phyloP scores from a whole-genome alignment of 768 basidiomycete species.

The Crassisporium funariophilum region DNA sequence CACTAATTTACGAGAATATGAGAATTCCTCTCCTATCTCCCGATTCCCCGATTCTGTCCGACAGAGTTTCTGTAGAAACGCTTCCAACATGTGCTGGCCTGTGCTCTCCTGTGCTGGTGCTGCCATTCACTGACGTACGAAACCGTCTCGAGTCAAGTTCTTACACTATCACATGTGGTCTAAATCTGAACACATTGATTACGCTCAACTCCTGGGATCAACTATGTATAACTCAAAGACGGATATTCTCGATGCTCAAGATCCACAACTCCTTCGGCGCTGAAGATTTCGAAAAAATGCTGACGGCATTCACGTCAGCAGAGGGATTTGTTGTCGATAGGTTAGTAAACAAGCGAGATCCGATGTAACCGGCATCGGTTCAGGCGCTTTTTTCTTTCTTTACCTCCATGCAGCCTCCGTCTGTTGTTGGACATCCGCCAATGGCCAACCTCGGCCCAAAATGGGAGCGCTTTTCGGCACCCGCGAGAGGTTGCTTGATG shows the following conservation, averaged over 20 bases:
- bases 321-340: slow-evolving; percentile 6
- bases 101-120: too few relatives aligned
- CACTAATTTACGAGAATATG: too few relatives aligned
- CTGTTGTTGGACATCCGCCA: background rate
- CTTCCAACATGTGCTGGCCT: too few relatives aligned
- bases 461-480: background rate
- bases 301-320: slow-evolving; percentile 10
- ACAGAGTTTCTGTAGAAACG: background rate
- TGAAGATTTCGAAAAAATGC: slow-evolving; percentile 11
- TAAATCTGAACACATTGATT: too few relatives aligned
- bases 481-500: background rate
- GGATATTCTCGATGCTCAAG: too few relatives aligned
- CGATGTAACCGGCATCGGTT: slow-evolving; percentile 14
- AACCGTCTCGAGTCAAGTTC: too few relatives aligned
- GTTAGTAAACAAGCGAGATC: slow-evolving; percentile 11
- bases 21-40: slow-evolving; percentile 15
- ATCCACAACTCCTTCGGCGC: too few relatives aligned
- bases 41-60: slow-evolving; percentile 16
- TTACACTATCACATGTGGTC: too few relatives aligned
- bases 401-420: background rate
- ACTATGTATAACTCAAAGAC: too few relatives aligned
- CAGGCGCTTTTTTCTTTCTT: too few relatives aligned
- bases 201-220: too few relatives aligned
- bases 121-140: too few relatives aligned
- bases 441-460: background rate